These are phyloP conservation scores for Penicillium freii DNA, from an alignment of 2,329 filamentous ascomycete species.

Conservation along the genomic window DNA sequence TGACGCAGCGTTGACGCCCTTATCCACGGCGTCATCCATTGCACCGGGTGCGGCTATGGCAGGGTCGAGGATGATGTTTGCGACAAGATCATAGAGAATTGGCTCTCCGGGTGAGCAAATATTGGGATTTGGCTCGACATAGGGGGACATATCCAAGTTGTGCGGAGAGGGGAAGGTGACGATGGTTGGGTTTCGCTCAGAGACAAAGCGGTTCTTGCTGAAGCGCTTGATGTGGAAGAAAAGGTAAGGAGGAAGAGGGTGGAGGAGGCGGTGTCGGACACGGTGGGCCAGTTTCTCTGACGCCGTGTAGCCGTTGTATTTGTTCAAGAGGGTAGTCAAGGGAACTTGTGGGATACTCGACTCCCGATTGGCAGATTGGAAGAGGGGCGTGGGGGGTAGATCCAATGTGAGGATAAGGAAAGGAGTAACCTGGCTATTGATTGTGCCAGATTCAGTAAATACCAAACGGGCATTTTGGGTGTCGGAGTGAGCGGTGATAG, in stretches of 20 bases:
- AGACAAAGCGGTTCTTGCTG: slow-evolving; percentile 92
- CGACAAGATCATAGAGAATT: slow-evolving; percentile 91
- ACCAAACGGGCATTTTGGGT: slow-evolving; percentile 75
- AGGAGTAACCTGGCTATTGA: slow-evolving; percentile 71
- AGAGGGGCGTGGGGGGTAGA: slow-evolving; percentile 84
- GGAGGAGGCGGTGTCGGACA: slow-evolving; percentile 82
- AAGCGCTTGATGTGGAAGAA: slow-evolving; percentile 97
- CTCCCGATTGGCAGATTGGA: slow-evolving; percentile 89
- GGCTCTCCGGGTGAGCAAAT: slow-evolving; percentile 72
- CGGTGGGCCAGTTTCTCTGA: slow-evolving; percentile 88
- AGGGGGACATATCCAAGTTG: slow-evolving; percentile 82
- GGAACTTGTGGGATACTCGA: slow-evolving; percentile 86
- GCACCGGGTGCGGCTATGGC: slow-evolving; percentile 65
- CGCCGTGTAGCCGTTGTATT: slow-evolving; percentile 85
- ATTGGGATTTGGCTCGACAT: slow-evolving; percentile 80
- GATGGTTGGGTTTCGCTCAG: slow-evolving; percentile 94
- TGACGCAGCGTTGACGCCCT: slow-evolving; percentile 37
- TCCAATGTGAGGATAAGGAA: slow-evolving; percentile 94
- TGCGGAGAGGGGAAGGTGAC: slow-evolving; percentile 88
- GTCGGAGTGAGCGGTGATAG: slow-evolving; percentile 87
- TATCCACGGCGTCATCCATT: slow-evolving; percentile 42
- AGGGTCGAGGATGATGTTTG: slow-evolving; percentile 70
- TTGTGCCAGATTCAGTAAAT: slow-evolving; percentile 85
- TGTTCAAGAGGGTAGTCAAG: slow-evolving; percentile 76
- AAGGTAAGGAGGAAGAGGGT: slow-evolving; percentile 87